Base-by-base conservation (phyloP, 2,329 filamentous ascomycete species). In the Penicillium crustosum region DNA sequence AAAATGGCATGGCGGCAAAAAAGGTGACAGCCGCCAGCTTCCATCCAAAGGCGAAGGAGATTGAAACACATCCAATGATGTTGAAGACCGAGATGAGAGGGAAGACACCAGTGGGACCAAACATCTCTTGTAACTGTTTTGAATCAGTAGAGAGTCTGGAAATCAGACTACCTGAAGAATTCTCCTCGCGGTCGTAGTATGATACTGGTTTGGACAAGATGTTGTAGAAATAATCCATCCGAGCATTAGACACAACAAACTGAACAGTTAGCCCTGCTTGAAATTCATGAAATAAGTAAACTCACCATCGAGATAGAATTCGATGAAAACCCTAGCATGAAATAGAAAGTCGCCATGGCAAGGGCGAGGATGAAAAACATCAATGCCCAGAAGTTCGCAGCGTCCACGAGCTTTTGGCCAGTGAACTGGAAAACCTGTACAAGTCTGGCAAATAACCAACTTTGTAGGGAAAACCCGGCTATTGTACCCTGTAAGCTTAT, bases 21-120 rank as follows among this genome's bases (percentile, higher is more conserved):
- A 86, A 76, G 0, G 84, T 82, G 0, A 93, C 86, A 0, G 91
- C 75, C 0, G 87, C 85, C 9, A 93, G 79, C 70, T 91, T 93
- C 90, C 90, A 93, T 1, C 88, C 87, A 69, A 88, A 91, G 4
- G 82, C 78, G 66, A 90, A 91, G 1, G 87, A 81, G 51, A 93
- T 88, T 43, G 82, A 77, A 15, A 90, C 74, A 8, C 83, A 85
- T 0, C 88, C 89, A 9, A 85, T 66, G 3, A 93, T 73, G 49
- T 84, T 88, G 68, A 90, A 87, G 23, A 88, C 68, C 9, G 87
- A 85, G 21, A 87, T 83, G 62, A 89, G 80, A 2, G 85, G 78
- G 48, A 81, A 72, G 8, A 70, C 72, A 21, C 77, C 68, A 33
- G 79, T 82, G 0, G 77, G 65, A 0, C 81, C 79, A 19, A 84